A percentile compares a stretch with the other conserved stretches of the same genome.
Evolutionary conservation across 306 rosid species (phyloP).

Genomic region (Begonia masoniana): DNA sequence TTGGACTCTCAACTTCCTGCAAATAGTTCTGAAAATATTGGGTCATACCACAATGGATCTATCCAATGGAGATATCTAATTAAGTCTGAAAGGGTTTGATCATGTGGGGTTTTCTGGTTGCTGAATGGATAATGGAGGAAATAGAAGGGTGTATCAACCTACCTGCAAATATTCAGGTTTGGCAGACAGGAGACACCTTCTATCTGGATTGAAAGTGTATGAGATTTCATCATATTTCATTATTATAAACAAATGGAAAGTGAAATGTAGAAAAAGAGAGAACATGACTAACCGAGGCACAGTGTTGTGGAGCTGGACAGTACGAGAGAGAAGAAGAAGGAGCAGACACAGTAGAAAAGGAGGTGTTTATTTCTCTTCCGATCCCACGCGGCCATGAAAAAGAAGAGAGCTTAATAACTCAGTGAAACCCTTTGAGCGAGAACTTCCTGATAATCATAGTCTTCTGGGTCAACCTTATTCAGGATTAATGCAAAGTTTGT

Average conservation of each 20-base stretch:
- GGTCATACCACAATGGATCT: not conserved
- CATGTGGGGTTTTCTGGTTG: not conserved
- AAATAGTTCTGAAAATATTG: constrained; percentile 1
- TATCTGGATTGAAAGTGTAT: constrained; percentile 29
- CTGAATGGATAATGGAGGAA: not conserved
- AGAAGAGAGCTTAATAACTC: constrained; percentile 3
- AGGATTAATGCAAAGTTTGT: not conserved
- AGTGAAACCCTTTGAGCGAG: constrained; percentile 3
- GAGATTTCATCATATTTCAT: not conserved
- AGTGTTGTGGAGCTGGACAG: constrained; percentile 21
- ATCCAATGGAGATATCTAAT: not conserved
- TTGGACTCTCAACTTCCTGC: not conserved
- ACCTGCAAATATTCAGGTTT: constrained; percentile 48
- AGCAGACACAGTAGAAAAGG: constrained; percentile 12
- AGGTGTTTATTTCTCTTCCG: constrained; percentile 23
- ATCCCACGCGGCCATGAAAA: constrained; percentile 73
- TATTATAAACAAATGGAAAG: not conserved
- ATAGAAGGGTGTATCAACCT: not conserved
- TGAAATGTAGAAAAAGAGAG: not conserved
- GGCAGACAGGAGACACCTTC: constrained; percentile 18
- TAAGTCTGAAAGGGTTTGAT: not conserved
- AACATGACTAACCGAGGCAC: constrained; percentile 19
- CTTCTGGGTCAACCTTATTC: not conserved
- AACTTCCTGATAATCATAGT: constrained; percentile 6
- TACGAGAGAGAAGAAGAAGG: constrained; percentile 30